Conservation (phyloP, 2,329 filamentous ascomycete species). For the Pseudocercospora fijiensis region DNA sequence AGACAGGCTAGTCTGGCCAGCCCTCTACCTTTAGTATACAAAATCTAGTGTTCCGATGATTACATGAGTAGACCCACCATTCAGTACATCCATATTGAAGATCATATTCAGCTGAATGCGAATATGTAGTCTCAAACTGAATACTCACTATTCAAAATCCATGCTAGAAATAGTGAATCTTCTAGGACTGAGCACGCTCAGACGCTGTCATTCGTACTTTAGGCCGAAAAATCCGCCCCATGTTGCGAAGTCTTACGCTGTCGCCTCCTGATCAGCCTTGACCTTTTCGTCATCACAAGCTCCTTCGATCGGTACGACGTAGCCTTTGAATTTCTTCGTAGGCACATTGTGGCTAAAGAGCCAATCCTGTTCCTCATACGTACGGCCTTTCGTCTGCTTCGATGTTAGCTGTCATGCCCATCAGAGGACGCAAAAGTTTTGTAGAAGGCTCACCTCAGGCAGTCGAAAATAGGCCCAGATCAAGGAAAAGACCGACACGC, state of each 20-base stretch:
- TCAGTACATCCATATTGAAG: too few species aligned
- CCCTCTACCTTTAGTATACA: too few species aligned
- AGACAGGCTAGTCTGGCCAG: too few species aligned
- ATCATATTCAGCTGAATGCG: too few species aligned
- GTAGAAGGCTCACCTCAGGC: conserved; percentile 1
- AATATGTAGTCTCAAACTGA: too few species aligned
- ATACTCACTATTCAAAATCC: too few species aligned
- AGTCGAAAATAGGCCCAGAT: conserved; percentile 6
- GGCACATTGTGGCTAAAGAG: conserved; percentile 5
- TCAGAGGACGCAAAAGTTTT: not conserved
- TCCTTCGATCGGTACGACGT: conserved; percentile 1
- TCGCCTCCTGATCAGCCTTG: not conserved
- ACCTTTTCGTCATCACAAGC: not conserved
- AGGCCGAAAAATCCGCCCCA: too few species aligned
- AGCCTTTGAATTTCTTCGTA: conserved; percentile 4
- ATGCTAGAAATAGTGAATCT: not conserved
- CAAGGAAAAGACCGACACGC: not conserved
- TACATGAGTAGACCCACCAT: too few species aligned
- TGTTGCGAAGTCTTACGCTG: not conserved
- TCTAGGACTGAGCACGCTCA: not conserved
- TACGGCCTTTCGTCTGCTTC: conserved; percentile 1
- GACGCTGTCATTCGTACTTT: not conserved
- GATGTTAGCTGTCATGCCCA: not conserved
- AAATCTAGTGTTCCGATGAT: too few species aligned
- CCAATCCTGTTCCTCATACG: conserved; percentile 7